Base-by-base conservation (phyloP, 176 grass and related monocot genomes). In the Carex kokanica region DNA sequence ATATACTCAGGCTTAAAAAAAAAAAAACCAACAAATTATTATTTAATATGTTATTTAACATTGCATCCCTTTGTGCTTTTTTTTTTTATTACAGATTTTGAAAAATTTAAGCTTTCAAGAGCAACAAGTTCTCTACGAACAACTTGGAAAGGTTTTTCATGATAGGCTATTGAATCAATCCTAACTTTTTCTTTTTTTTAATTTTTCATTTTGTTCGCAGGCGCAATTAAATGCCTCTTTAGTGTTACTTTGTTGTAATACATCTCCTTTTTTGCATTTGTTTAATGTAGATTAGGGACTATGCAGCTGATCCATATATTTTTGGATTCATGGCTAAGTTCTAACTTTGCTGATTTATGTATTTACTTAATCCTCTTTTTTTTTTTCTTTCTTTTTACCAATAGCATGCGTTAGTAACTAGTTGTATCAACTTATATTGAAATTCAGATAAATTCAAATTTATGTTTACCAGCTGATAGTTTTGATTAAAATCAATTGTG, bases 111-210 rank as follows among this genome's bases (percentile, higher is more conserved):
- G 87, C 14, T 70, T 88, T 24, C 85, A 91, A 68, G 93, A 97
- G 87, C 93, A 91, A 73, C 87, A 93, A 78, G 74, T 86, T 86
- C 83, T 97, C 40, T 97, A 93, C 58, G 83, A 86, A 74, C 88
- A 91, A 82, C 87, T 97, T 31, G 89, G 93, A 67, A 91, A 91
- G 80, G 41, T 84, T 29, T 84, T 75, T 47, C 64, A 84, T 57
- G 24, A 73, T 38, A 84, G 20, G 67, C 34, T 74, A 47, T 67
- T 84, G 29, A 71, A 16, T 72, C 43, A 69, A 14, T 56, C 62
- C 29, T 66, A 72, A 70, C 20, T 0, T 74, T 74, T 20, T 73
- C 74, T 13, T 4, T 43, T 64, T 20, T 78, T 25, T 0, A 5
- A n/a, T n/a, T 47, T 32, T 47, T 32, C 63, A 54, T 83, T 83